Percentiles rank a stretch among this genome's conserved stretches.
Evolutionary conservation across 192 early-diverging fungal genomes (phyloP).

Genomic region (Backusella liffmaniae): DNA sequence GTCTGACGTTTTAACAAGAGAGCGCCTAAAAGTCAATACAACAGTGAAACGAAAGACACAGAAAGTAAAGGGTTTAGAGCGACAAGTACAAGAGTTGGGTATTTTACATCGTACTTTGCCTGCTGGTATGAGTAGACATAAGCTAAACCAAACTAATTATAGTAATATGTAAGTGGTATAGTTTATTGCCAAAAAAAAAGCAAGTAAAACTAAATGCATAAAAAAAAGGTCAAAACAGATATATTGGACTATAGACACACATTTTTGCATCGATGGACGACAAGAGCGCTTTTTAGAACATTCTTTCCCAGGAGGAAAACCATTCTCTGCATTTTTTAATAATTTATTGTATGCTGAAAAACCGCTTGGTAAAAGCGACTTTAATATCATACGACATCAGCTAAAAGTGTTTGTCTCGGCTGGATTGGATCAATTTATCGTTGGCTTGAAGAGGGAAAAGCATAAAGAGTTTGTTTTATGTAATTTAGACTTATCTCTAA

Average conservation of each 20-base stretch:
- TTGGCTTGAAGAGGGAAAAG: conserved; percentile 33
- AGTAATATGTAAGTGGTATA: conserved; percentile 42
- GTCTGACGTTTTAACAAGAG: conserved; percentile 48
- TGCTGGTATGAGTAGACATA: conserved; percentile 55
- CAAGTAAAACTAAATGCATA: background rate
- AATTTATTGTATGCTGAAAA: conserved; percentile 23
- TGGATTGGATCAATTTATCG: conserved; percentile 18
- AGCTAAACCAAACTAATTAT: conserved; percentile 51
- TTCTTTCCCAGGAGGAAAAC: conserved; percentile 15
- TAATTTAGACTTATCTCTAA: conserved; percentile 17
- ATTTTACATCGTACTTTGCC: conserved; percentile 47
- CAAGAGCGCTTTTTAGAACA: conserved; percentile 31
- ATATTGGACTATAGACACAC: conserved; percentile 48
- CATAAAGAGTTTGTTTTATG: conserved; percentile 3
- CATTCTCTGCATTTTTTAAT: conserved; percentile 22
- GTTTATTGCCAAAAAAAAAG: background rate
- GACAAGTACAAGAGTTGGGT: conserved; percentile 40
- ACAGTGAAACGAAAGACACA: background rate
- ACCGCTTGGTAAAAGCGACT: conserved; percentile 14
- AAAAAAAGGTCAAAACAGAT: conserved; percentile 37
- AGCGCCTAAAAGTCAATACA: conserved; percentile 35
- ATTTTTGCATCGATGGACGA: conserved; percentile 27
- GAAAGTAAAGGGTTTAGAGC: conserved; percentile 32
- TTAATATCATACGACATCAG: conserved; percentile 25
- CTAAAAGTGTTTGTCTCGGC: conserved; percentile 17